Percentiles rank a stretch among this genome's conserved stretches.
Evolutionary conservation across 2,329 filamentous ascomycete genomes (phyloP).

Genomic region (Rosellinia necatrix): DNA sequence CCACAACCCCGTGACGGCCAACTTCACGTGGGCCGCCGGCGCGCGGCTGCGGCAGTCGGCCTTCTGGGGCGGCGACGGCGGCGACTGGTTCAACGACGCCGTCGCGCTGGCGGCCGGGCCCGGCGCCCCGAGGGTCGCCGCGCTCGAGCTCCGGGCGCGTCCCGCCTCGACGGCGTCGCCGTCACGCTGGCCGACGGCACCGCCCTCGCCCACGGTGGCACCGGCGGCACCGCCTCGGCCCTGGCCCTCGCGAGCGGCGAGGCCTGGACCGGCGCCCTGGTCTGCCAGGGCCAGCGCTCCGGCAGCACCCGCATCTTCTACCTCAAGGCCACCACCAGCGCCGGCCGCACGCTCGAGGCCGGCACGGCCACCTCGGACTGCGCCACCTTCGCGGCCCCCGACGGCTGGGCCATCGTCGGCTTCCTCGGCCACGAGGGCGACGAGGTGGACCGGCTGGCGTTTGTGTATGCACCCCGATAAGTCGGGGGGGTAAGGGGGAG

Average conservation of each 20-base stretch:
- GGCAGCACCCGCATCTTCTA: constrained; percentile 59
- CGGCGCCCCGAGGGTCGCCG: constrained; percentile 43
- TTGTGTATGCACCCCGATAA: constrained; percentile 51
- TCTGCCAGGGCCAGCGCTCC: constrained; percentile 56
- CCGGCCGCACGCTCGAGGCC: constrained; percentile 49
- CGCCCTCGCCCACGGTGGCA: constrained; percentile 56
- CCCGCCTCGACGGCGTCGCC: constrained; percentile 56
- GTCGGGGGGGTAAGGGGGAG: background rate
- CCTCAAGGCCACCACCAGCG: constrained; percentile 56
- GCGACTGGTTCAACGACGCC: constrained; percentile 62
- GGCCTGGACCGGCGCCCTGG: constrained; percentile 51
- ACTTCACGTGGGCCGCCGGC: constrained; percentile 52
- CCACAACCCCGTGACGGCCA: constrained; percentile 67
- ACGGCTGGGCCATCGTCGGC: constrained; percentile 49
- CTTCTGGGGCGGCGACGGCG: constrained; percentile 54
- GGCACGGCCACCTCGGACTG: constrained; percentile 55
- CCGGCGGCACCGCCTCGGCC: constrained; percentile 49
- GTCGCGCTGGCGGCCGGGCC: constrained; percentile 42
- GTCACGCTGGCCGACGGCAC: constrained; percentile 55
- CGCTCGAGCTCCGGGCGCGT: constrained; percentile 52
- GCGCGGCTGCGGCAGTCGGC: constrained; percentile 48
- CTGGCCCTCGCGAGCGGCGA: constrained; percentile 54
- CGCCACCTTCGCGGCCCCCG: constrained; percentile 43
- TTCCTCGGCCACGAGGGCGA: constrained; percentile 50
- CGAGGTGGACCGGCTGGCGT: constrained; percentile 59